Conservation (phyloP, 2,329 filamentous ascomycete species). For the Fusarium robinianum region DNA sequence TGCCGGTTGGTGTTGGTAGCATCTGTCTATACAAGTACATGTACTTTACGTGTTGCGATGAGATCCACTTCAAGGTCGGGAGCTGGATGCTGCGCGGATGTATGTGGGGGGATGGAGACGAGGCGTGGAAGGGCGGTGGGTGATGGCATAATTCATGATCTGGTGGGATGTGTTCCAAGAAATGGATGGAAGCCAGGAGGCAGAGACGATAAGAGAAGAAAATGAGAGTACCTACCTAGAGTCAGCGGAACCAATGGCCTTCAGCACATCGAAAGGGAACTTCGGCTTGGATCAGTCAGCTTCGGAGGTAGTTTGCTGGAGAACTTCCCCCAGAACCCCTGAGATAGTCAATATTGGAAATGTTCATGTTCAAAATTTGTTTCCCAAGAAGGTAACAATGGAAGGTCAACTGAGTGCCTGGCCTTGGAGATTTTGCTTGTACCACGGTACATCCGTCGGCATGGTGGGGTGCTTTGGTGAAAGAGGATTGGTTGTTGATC, state of each 20-base stretch:
- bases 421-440: no score
- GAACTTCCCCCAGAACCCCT: neutral
- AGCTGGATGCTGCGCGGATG: constrained; percentile 32
- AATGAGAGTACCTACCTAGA: neutral
- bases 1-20: constrained; percentile 11
- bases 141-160: constrained; percentile 34
- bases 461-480: constrained; percentile 6
- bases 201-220: neutral
- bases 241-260: neutral
- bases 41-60: constrained; percentile 26
- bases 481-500: constrained; percentile 6
- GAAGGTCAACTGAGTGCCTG: neutral
- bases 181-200: neutral
- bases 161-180: constrained; percentile 14
- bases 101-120: constrained; percentile 32
- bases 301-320: no score
- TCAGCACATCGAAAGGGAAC: no score
- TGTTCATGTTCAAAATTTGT: neutral
- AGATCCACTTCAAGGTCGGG: constrained; percentile 31
- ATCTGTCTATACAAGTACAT: constrained; percentile 3
- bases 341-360: neutral
- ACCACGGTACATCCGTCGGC: neutral
- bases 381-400: no score
- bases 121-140: constrained; percentile 30
- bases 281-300: no score